Percentiles rank a stretch among this genome's conserved stretches.
Conservation (phyloP, 306 rosid species). For the Cercis canadensis region DNA sequence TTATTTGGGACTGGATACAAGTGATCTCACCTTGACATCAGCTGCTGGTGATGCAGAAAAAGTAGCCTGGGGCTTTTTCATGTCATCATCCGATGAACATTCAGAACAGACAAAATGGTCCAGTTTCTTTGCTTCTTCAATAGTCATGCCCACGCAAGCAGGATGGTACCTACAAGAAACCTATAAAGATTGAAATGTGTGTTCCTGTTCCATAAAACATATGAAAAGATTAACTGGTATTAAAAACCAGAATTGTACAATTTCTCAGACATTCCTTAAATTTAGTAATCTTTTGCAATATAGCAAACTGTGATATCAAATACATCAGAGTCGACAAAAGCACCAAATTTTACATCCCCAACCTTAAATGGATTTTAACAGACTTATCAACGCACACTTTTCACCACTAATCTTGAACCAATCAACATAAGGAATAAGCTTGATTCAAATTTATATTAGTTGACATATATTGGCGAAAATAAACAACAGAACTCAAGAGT, state of each 20-base stretch:
- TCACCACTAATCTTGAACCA: background rate
- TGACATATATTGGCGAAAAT: constrained; percentile 5
- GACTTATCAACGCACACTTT: background rate
- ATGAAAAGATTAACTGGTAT: constrained; percentile 2
- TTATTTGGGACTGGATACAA: background rate
- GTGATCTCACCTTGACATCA: constrained; percentile 68
- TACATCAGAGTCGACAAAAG: background rate
- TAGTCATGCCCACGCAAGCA: constrained; percentile 90
- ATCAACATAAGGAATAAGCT: constrained; percentile 14
- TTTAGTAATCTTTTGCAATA: constrained; percentile 15
- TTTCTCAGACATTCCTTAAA: background rate
- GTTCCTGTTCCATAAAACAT: constrained; percentile 25
- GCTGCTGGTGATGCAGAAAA: constrained; percentile 58
- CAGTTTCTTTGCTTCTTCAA: constrained; percentile 78
- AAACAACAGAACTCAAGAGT: background rate
- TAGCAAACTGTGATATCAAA: background rate
- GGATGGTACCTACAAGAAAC: constrained; percentile 86
- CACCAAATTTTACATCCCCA: background rate
- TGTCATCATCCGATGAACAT: constrained; percentile 73
- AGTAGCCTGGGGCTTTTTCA: constrained; percentile 58
- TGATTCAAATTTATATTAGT: constrained; percentile 7
- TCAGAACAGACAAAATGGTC: constrained; percentile 88
- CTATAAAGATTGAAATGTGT: constrained; percentile 34
- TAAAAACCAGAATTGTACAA: constrained; percentile 9
- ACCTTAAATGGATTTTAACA: background rate